These are phyloP conservation scores for Venturia pyrina DNA, from an alignment of 2,329 filamentous ascomycete species.

Conservation along the genomic window DNA sequence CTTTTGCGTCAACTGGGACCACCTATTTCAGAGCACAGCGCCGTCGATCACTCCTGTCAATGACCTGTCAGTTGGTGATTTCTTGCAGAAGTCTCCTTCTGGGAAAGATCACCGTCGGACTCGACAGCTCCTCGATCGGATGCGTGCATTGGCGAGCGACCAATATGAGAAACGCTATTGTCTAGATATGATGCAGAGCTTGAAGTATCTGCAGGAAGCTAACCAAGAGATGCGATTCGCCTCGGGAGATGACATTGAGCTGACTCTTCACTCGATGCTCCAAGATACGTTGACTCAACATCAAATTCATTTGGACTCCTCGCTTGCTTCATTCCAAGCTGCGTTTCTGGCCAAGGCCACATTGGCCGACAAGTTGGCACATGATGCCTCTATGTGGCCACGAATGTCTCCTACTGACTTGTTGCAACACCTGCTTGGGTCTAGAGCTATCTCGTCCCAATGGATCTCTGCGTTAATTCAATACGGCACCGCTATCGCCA, in stretches of 20 bases:
- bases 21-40: neutral
- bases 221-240: neutral
- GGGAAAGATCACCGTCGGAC: neutral
- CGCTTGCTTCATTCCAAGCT: too few relatives aligned
- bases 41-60: neutral
- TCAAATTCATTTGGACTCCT: neutral
- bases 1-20: neutral
- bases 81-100: neutral
- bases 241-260: neutral
- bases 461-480: neutral
- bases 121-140: neutral
- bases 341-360: neutral
- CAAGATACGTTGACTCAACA: neutral
- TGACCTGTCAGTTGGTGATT: neutral
- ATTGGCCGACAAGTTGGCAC: neutral
- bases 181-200: neutral
- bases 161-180: neutral
- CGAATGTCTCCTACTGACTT: constrained; percentile 31
- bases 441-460: neutral
- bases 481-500: neutral
- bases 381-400: constrained; percentile 33
- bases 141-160: neutral
- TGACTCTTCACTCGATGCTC: neutral
- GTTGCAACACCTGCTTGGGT: constrained; percentile 34
- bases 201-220: neutral